Evolutionary conservation across 805 yeast species (phyloP), one percentile per base, ranked within the genome.

Genomic region (Nakazawaea ernobii): DNA sequence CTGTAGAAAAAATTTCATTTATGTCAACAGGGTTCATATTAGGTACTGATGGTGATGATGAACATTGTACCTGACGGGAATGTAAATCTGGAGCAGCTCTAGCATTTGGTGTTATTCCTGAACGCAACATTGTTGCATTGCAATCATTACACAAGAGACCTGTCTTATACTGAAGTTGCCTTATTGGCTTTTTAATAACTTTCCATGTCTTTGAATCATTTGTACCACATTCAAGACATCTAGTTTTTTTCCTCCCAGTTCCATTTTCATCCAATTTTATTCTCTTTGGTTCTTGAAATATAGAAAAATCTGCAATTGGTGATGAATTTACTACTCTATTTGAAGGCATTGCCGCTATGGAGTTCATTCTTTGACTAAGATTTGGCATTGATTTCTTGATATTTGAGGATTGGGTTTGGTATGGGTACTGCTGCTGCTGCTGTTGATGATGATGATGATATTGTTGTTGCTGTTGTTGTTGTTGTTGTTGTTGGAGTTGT

Each of bases 111-210:
- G 49, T 35, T 20, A 35, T 35, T 8, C 40, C 44, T 4, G 49
- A 41, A 35, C 42, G 29, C 14, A 42, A 37, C 39, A 46, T 32
- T 17, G 45, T 14, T 6, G 46, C 49, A 46, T 46, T 46, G 29
- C 50, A 48, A 35, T 38, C 43, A 35, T 48, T 48, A 35, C 50
- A 48, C 14, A 48, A 29, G 5, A 48, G 8, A 10, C 50, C 50
- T 8, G 46, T 48, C 32, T 32, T 42, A 33, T 37, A 36, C 6
- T 37, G 35, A 6, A 41, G 32, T 28, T 46, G 45, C 14, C n/a
- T 33, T n/a, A 28, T 38, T 1, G 46, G 46, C 4, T 28, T 39
- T 15, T 48, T 48, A 8, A 48, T 35, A 15, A 42, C 35, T 43
- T 48, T 48, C 50, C 50, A 48, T 8, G 50, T 48, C 27, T 39